Conservation (phyloP, 2,329 filamentous ascomycete species). For the Pseudophaeomoniella oleicola region DNA sequence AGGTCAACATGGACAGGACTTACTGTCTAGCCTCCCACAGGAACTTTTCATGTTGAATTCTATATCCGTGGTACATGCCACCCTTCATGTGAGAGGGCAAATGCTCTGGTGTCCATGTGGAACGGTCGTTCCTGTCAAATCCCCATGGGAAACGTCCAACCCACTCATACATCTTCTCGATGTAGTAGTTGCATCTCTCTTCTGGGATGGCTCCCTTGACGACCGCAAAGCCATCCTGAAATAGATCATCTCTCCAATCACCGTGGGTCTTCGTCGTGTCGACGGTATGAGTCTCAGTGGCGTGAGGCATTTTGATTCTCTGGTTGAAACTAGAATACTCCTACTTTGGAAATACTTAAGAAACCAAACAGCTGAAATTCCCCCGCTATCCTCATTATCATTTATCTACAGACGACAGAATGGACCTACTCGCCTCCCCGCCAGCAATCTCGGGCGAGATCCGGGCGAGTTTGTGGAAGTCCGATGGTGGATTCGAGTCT, state of each 20-base stretch:
- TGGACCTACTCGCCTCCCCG: too few relatives aligned
- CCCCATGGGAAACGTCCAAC: constrained; percentile 25
- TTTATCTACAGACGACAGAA: too few relatives aligned
- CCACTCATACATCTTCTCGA: constrained; percentile 26
- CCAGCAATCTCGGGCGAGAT: background rate
- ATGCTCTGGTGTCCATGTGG: constrained; percentile 29
- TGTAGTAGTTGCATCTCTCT: constrained; percentile 25
- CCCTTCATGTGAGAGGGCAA: constrained; percentile 29
- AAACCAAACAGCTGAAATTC: too few relatives aligned
- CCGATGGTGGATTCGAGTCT: too few relatives aligned
- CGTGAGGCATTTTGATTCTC: background rate
- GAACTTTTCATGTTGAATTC: constrained; percentile 26
- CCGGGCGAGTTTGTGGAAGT: background rate
- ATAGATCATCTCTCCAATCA: constrained; percentile 28
- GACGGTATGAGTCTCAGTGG: background rate
- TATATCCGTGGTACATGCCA: constrained; percentile 26
- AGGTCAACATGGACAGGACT: too few relatives aligned
- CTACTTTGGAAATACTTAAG: too few relatives aligned
- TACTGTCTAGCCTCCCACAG: constrained; percentile 27
- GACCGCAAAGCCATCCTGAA: constrained; percentile 24
- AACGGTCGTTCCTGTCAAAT: constrained; percentile 22
- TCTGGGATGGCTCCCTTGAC: constrained; percentile 24
- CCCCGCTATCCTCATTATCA: too few relatives aligned
- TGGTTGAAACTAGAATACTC: too few relatives aligned
- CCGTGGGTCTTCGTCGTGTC: constrained; percentile 12